These are phyloP conservation scores for Alternaria panax DNA, from an alignment of 2,329 filamentous ascomycete genomes.

Conservation along the genomic window DNA sequence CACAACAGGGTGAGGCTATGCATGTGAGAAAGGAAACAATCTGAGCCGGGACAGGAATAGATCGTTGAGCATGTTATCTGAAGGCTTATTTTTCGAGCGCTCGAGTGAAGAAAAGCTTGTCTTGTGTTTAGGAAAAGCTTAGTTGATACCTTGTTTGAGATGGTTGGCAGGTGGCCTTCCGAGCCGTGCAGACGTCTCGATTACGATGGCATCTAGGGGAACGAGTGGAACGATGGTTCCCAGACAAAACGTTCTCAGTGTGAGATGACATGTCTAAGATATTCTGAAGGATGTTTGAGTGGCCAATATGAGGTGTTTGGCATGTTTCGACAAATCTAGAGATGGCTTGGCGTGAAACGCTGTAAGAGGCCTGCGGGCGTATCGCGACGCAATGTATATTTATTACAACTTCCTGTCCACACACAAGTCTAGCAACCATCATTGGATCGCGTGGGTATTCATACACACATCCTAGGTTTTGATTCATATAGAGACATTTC, in stretches of 20 bases:
- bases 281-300: not conserved
- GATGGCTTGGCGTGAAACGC: slow-evolving; percentile 7
- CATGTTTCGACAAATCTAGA: slow-evolving; percentile 1
- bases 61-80: not conserved
- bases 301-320: slow-evolving; percentile 1
- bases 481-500: not conserved
- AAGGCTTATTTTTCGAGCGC: not conserved
- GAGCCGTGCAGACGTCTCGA: not conserved
- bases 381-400: not conserved
- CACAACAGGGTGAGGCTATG: slow-evolving; percentile 14
- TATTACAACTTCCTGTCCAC: not conserved
- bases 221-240: not conserved
- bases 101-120: not conserved
- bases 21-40: slow-evolving; percentile 2
- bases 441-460: not conserved
- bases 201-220: not conserved
- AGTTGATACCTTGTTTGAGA: not conserved
- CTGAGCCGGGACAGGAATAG: slow-evolving; percentile 2
- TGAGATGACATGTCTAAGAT: not conserved
- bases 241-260: not conserved
- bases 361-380: not conserved
- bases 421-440: not conserved
- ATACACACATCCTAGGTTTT: not conserved
- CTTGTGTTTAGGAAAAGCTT: not conserved
- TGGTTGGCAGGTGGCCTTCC: not conserved